Base-by-base conservation (phyloP, 768 basidiomycete genomes). In the Rhizopogon vesiculosus region DNA sequence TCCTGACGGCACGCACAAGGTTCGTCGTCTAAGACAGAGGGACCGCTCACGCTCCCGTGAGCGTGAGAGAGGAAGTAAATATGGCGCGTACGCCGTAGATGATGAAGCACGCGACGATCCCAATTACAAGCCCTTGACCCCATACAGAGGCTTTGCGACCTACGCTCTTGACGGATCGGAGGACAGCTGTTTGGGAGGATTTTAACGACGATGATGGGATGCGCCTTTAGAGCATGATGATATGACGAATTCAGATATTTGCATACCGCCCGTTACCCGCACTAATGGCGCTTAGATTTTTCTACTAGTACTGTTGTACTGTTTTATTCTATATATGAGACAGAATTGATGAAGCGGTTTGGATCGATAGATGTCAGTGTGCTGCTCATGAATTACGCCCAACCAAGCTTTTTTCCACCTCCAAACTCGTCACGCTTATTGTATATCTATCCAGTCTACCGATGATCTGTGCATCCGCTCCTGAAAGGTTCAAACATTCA, bases 381-480 rank as follows among this genome's bases (percentile, higher is more conserved):
- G 13, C 31, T 48, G 13, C 18, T 48, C 7, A 16, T 15, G 9
- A 12, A 45, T 39, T 35, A 35, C 28, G 66, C 57, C 76, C 76
- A 77, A 8, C 77, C 77, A 16, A 76, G 60, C n/a, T n/a, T 42
- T 69, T 68, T 38, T 74, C 74, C 39, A 60, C 55, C 64, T 19
- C 71, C 70, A 13, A 70, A 64, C 42, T 65, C 64, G 39, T 76
- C 68, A 1, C 66, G 62, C 55, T 66, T 67, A 59, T 75, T 81
- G 69, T 76, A 78, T 73, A 10, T 43, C 59, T 58, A 64, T 85
- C 77, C 18, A 85, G 64, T 0, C 49, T 59, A 55, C 75, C 67
- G 29, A 83, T 68, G 19, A 58, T 58, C 29, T 74, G 57, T 59
- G 80, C 73, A 41, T 83, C 78, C 29, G 72, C 68, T 3, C 57